phyloP scores from a whole-genome alignment of 768 basidiomycete species.

The Gelatoporia subvermispora region DNA sequence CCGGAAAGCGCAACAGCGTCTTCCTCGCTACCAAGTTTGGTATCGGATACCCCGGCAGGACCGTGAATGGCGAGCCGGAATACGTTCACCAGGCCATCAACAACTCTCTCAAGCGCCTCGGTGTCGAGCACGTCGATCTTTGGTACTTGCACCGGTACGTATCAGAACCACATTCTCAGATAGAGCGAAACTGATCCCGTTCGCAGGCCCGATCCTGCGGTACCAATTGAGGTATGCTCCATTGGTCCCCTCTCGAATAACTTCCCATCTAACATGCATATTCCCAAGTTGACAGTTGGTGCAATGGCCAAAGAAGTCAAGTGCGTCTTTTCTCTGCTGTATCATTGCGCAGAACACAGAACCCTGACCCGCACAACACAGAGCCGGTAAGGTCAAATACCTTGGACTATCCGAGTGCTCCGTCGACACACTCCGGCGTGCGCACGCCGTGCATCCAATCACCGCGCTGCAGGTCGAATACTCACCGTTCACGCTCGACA shows the following conservation, averaged over 20 bases:
- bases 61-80: slow-evolving; percentile 33
- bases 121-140: slow-evolving; percentile 33
- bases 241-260: background rate
- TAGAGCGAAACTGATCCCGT: slow-evolving; percentile 27
- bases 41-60: slow-evolving; percentile 14
- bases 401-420: slow-evolving; percentile 27
- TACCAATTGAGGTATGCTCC: slow-evolving; percentile 15
- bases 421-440: slow-evolving; percentile 18
- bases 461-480: slow-evolving; percentile 42
- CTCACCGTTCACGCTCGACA: slow-evolving; percentile 39
- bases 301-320: slow-evolving; percentile 26
- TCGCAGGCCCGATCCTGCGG: slow-evolving; percentile 14
- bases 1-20: slow-evolving; percentile 45
- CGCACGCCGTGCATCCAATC: slow-evolving; percentile 40
- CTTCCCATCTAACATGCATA: background rate
- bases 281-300: slow-evolving; percentile 10
- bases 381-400: slow-evolving; percentile 24
- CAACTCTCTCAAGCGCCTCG: slow-evolving; percentile 33
- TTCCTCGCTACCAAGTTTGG: slow-evolving; percentile 65
- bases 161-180: background rate
- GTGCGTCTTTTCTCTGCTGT: slow-evolving; percentile 8
- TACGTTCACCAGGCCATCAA: slow-evolving; percentile 35
- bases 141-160: slow-evolving; percentile 35
- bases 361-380: slow-evolving; percentile 3
- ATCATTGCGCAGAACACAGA: slow-evolving; percentile 3